Conservation (phyloP, 73 alveolate genomes). For the Blepharisma japonicum region DNA sequence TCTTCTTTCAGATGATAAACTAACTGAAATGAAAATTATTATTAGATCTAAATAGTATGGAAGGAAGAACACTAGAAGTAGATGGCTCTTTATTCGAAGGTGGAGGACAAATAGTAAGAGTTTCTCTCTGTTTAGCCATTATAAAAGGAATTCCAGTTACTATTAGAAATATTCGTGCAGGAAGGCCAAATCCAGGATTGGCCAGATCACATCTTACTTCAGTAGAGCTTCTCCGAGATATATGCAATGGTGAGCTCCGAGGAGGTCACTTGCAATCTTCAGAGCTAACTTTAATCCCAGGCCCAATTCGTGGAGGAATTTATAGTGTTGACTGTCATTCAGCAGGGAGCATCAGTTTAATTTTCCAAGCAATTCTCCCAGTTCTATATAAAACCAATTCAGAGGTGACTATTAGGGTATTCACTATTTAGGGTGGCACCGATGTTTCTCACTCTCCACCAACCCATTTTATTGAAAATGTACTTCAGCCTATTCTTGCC, state of each 20-base stretch:
- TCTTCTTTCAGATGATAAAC: too few species aligned
- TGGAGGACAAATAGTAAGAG: slow-evolving; percentile 23
- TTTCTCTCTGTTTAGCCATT: background rate
- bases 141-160: background rate
- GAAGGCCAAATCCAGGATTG: slow-evolving; percentile 21
- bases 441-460: background rate
- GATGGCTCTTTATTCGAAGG: slow-evolving; percentile 27
- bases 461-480: background rate
- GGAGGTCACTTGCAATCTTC: background rate
- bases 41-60: too few species aligned
- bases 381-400: background rate
- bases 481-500: slow-evolving; percentile 3
- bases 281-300: background rate
- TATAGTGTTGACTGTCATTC: background rate
- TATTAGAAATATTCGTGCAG: background rate
- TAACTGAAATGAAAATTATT: too few species aligned
- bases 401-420: background rate
- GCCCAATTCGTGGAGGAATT: background rate
- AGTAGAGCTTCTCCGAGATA: background rate
- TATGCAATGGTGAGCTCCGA: background rate
- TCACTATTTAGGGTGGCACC: slow-evolving; percentile 5
- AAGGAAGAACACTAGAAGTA: background rate
- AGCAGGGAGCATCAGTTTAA: slow-evolving; percentile 15
- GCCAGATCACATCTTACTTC: background rate
- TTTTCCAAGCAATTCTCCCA: slow-evolving; percentile 25